Conservation (phyloP, 208 protist genomes). For the Acanthamoeba royreba region DNA sequence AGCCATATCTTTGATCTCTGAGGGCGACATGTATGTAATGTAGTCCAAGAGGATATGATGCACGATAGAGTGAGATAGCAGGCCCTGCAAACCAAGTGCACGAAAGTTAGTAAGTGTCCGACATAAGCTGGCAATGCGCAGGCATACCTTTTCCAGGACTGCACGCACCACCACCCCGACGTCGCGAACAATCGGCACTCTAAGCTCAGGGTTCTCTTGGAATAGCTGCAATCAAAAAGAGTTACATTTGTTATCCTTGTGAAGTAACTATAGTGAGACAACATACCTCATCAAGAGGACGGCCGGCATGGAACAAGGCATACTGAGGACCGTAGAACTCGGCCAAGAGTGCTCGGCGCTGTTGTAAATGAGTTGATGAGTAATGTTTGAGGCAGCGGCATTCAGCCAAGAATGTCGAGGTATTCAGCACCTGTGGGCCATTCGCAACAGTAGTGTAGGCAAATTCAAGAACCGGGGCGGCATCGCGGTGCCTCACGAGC, state of each 20-base stretch:
- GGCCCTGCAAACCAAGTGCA: neutral
- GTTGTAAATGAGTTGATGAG: too few relatives aligned
- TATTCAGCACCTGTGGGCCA: neutral
- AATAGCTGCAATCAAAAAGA: neutral
- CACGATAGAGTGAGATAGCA: neutral
- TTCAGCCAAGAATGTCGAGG: too few relatives aligned
- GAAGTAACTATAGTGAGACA: neutral
- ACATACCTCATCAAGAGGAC: neutral
- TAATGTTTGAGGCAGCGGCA: too few relatives aligned
- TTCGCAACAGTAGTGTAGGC: constrained; percentile 4
- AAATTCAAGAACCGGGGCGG: neutral
- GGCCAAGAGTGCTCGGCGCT: neutral
- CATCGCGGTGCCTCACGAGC: constrained; percentile 20
- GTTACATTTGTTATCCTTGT: too few relatives aligned
- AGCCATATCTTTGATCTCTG: constrained; percentile 19
- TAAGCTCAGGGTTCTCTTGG: neutral
- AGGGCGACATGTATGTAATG: neutral
- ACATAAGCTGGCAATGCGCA: neutral
- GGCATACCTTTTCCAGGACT: neutral
- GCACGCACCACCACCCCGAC: neutral
- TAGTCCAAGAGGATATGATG: constrained; percentile 21
- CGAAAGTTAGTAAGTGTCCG: neutral
- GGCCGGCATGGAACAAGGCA: neutral
- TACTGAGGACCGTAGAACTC: constrained; percentile 43
- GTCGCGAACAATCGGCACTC: neutral